Conservation (phyloP, 1,284 basidiomycete species). For the Ustilago tritici region DNA sequence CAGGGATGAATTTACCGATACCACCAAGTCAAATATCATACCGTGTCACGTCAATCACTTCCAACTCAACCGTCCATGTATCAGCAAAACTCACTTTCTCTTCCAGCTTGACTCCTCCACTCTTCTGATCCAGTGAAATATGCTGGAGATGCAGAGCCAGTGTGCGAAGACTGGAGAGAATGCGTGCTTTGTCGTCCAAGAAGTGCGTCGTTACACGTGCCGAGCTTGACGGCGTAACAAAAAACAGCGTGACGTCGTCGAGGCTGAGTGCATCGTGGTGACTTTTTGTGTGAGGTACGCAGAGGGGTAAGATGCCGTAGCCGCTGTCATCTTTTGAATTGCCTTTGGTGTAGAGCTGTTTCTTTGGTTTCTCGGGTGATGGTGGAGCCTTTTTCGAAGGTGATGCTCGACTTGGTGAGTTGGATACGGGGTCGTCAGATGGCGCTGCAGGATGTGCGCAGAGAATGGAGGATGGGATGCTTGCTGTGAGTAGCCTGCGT, state of each 20-base stretch:
- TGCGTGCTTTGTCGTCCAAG: slow-evolving; percentile 56
- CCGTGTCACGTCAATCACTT: slow-evolving; percentile 19
- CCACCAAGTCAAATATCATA: not conserved
- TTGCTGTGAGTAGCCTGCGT: not conserved
- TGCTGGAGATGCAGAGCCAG: slow-evolving; percentile 20
- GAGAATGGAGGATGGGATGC: slow-evolving; percentile 3
- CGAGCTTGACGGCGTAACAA: slow-evolving; percentile 57
- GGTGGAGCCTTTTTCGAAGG: slow-evolving; percentile 1
- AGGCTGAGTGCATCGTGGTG: not conserved
- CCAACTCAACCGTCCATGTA: slow-evolving; percentile 15
- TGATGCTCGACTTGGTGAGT: not conserved
- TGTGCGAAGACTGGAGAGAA: slow-evolving; percentile 35
- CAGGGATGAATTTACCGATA: not conserved
- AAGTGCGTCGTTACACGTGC: slow-evolving; percentile 65
- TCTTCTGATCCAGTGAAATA: not conserved
- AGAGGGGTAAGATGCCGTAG: slow-evolving; percentile 43
- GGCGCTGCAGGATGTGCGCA: slow-evolving; percentile 6
- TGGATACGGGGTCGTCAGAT: not conserved
- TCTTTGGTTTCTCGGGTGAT: slow-evolving; percentile 16
- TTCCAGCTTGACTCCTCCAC: not conserved
- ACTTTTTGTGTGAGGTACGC: slow-evolving; percentile 17
- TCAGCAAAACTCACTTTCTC: not conserved
- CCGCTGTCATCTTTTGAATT: slow-evolving; percentile 43
- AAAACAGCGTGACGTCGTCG: slow-evolving; percentile 51
- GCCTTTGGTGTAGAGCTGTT: slow-evolving; percentile 41